Conservation (phyloP, 768 basidiomycete genomes). For the Kwoniella sp. region DNA sequence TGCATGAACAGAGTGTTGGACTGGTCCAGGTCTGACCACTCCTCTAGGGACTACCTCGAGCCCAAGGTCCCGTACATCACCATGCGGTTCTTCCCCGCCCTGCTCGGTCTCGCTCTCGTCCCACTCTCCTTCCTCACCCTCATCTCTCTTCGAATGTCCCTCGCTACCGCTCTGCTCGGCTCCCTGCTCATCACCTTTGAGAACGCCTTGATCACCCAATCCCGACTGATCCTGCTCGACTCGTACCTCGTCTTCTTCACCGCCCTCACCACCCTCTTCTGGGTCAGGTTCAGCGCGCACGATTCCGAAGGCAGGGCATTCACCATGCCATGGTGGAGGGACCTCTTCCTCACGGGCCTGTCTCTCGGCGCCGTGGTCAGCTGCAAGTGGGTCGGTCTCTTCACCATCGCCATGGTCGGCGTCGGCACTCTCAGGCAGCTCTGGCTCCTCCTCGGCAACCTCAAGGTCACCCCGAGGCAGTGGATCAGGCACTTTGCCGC, state of each 20-base stretch:
- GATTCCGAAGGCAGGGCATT: conserved; percentile 63
- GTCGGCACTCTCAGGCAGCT: conserved; percentile 76
- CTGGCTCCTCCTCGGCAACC: conserved; percentile 84
- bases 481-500: conserved; percentile 84
- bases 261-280: conserved; percentile 77
- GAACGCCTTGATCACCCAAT: conserved; percentile 92
- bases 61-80: conserved; percentile 87
- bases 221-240: conserved; percentile 93
- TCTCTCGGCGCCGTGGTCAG: conserved; percentile 86
- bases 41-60: conserved; percentile 61
- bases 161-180: conserved; percentile 84
- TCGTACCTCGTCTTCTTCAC: conserved; percentile 99
- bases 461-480: conserved; percentile 66
- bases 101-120: conserved; percentile 80
- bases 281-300: conserved; percentile 87
- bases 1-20: not conserved
- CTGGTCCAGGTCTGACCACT: not conserved
- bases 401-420: conserved; percentile 93
- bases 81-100: conserved; percentile 93
- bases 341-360: conserved; percentile 80
- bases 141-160: conserved; percentile 84
- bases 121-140: conserved; percentile 90
- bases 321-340: conserved; percentile 83
- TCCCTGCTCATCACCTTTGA: conserved; percentile 91
- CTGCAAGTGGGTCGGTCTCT: conserved; percentile 98